These are phyloP conservation scores for Magnolia kwangsiensis DNA, from an alignment of 164 flowering plant species.

Conservation along the genomic window DNA sequence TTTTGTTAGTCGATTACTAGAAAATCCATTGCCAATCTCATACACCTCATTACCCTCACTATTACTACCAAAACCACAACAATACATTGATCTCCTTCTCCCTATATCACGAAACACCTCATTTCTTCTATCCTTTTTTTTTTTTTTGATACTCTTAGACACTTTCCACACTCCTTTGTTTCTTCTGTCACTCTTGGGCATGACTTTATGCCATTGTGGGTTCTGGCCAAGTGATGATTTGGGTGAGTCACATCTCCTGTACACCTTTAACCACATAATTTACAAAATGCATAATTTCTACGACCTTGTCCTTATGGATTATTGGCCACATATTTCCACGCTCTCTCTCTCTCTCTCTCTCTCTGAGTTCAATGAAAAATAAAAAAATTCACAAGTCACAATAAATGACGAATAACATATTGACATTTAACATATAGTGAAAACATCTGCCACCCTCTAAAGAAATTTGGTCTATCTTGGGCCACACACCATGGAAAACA, in stretches of 20 bases:
- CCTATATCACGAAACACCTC: neutral
- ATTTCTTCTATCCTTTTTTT: neutral
- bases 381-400: no score
- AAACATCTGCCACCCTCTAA: no score
- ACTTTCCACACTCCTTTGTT: neutral
- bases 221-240: neutral
- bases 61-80: neutral
- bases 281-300: neutral
- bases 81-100: neutral
- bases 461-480: no score
- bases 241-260: neutral
- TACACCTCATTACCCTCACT: neutral
- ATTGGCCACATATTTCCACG: neutral
- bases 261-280: neutral
- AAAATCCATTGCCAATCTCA: neutral
- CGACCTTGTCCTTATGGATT: no score
- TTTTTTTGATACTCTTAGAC: neutral
- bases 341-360: neutral
- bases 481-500: no score
- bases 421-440: no score
- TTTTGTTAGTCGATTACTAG: no score
- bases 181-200: neutral
- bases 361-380: no score
- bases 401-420: no score
- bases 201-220: neutral